phyloP scores from a whole-genome alignment of 1,284 basidiomycete genomes.

The Sporisorium graminicola region DNA sequence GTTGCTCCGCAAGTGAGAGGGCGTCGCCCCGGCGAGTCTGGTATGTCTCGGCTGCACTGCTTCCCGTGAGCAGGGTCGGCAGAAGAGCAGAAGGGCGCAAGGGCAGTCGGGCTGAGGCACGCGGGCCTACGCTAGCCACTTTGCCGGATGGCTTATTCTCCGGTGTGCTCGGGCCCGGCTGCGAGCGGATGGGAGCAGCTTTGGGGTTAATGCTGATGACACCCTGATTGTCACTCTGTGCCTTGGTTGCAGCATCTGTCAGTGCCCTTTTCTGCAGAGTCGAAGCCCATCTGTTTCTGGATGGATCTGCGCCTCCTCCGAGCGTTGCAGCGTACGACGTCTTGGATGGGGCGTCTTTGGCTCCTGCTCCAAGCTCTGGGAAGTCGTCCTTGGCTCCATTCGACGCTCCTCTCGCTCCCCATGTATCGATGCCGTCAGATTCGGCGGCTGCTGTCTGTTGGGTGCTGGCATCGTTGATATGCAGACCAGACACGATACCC shows the following conservation, averaged over 20 bases:
- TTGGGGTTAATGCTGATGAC: constrained; percentile 42
- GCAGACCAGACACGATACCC: constrained; percentile 66
- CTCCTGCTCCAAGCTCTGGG: constrained; percentile 77
- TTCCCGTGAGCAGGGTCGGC: constrained; percentile 79
- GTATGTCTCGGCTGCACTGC: constrained; percentile 81
- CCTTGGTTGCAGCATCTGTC: constrained; percentile 24
- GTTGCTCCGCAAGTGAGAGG: constrained; percentile 88
- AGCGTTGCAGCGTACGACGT: constrained; percentile 41
- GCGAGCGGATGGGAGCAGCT: constrained; percentile 27
- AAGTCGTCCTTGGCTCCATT: constrained; percentile 77
- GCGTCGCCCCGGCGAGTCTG: constrained; percentile 86
- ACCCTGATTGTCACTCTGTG: constrained; percentile 31
- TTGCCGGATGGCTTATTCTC: constrained; percentile 11
- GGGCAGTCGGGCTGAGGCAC: constrained; percentile 71
- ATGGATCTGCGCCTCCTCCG: constrained; percentile 40
- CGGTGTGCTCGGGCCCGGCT: constrained; percentile 4
- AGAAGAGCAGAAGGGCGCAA: constrained; percentile 85
- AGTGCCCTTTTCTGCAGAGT: constrained; percentile 49
- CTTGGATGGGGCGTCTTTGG: constrained; percentile 22
- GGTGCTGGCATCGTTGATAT: constrained; percentile 66
- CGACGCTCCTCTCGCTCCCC: not conserved
- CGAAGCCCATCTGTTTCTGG: constrained; percentile 59
- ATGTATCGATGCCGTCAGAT: constrained; percentile 62
- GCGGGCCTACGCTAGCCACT: constrained; percentile 1
- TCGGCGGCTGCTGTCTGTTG: constrained; percentile 66